Evolutionary conservation across 1,284 basidiomycete species (phyloP), one percentile per base, ranked within the genome.

Genomic region (Phellopilus nigrolimitatus): DNA sequence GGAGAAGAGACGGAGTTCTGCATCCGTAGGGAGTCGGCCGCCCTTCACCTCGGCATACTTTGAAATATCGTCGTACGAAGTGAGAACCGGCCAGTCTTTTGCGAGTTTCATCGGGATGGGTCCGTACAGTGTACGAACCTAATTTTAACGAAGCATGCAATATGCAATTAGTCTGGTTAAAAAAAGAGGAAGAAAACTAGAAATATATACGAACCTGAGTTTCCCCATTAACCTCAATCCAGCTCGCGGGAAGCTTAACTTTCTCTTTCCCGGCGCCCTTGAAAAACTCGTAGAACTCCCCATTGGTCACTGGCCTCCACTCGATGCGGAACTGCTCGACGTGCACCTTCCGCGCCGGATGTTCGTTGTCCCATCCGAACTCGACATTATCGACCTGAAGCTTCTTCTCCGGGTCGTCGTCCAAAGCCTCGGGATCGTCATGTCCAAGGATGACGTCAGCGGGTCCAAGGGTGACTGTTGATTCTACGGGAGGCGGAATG

Each of bases 331-430:
- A 84, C 48, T 74, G 47, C 22, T 70, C 73, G 6, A 90, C 79
- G 0, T 75, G 60, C 10, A 84, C 77, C 13, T 64, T 64, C 19
- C 86, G 71, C 57, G 71, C 70, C 1, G 94, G 92, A 61, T 85
- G 76, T 72, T 99, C 95, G 61, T 92, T 95, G 67, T 99, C 97
- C 95, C 95, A 98, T 0, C 95, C 97, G 63, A 91, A 94, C 56
- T 87, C 83, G 38, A 77, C 62, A 42, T 78, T 66, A 25, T 33
- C 9, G 24, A 50, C 10, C 3, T n/a, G 10, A 4, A 58, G 55
- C 6, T 61, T 61, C 10, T 64, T 62, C 1, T 56, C 56, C 4
- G 61, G 57, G 39, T 64, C 61, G 3, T 66, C 69, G 62, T 97
- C 95, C 7, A 86, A 75, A 0, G 64, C 68, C 65, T 98, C 95